These are phyloP conservation scores for Mortierella sp. DNA, from an alignment of 371 early-diverging fungal genomes.

Conservation along the genomic window DNA sequence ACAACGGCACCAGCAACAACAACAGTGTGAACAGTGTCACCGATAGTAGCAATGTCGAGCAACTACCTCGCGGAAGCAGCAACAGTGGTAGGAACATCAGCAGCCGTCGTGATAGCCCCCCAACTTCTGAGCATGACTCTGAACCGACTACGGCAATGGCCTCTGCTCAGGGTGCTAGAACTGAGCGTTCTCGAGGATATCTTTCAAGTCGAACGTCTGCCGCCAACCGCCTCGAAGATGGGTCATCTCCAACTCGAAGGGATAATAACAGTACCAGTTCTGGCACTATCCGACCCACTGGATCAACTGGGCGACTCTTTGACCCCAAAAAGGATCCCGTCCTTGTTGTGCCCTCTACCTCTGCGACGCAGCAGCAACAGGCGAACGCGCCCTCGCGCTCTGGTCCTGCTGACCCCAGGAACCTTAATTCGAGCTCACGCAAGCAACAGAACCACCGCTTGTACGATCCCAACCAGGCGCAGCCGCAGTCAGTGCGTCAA, in stretches of 20 bases:
- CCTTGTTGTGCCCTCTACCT: conserved; percentile 29
- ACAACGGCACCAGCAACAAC: conserved; percentile 1
- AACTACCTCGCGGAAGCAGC: conserved; percentile 1
- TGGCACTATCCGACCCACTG: conserved; percentile 12
- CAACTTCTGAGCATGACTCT: conserved; percentile 16
- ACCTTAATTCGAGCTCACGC: conserved; percentile 4
- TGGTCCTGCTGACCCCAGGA: conserved; percentile 24
- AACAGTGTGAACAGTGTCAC: not conserved
- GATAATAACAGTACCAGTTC: conserved; percentile 17
- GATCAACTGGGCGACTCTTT: conserved; percentile 37
- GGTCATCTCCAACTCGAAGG: conserved; percentile 12
- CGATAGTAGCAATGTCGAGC: not conserved
- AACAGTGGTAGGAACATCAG: conserved; percentile 10
- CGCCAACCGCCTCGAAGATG: conserved; percentile 23
- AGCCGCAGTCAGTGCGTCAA: conserved; percentile 33
- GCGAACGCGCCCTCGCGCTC: conserved; percentile 4
- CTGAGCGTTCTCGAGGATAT: conserved; percentile 29
- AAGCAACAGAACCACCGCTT: conserved; percentile 28
- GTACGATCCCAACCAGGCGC: conserved; percentile 45
- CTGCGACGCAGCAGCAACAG: conserved; percentile 1
- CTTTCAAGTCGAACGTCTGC: conserved; percentile 15
- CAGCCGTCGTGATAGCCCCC: conserved; percentile 3
- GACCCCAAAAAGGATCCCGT: conserved; percentile 51
- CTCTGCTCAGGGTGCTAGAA: not conserved
- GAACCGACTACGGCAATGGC: conserved; percentile 2